These are phyloP conservation scores for Umbelopsis ramanniana DNA, from an alignment of 192 early-diverging fungal genomes.

Conservation along the genomic window DNA sequence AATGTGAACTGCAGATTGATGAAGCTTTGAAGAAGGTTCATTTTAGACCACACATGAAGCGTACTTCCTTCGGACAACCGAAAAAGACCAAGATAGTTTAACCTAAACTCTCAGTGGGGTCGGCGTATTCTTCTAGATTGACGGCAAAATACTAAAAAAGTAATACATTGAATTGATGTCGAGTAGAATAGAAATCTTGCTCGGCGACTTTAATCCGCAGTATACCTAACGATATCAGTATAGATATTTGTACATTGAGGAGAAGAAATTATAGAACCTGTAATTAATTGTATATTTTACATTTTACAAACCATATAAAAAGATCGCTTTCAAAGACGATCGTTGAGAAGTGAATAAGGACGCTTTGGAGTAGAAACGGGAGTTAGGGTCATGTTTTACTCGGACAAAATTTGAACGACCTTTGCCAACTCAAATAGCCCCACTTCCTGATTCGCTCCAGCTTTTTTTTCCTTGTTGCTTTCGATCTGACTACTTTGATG, in stretches of 20 bases:
- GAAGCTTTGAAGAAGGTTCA: slow-evolving; percentile 25
- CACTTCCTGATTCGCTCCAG: background rate
- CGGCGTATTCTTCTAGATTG: background rate
- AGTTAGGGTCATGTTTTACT: background rate
- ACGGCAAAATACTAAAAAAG: background rate
- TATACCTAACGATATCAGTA: background rate
- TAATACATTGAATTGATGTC: background rate
- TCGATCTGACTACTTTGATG: background rate
- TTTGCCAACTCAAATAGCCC: background rate
- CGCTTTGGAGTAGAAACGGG: background rate
- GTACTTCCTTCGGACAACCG: background rate
- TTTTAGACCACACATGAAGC: background rate
- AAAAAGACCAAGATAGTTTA: background rate
- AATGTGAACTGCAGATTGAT: slow-evolving; percentile 40
- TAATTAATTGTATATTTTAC: background rate
- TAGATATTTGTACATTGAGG: background rate
- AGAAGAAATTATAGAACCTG: background rate
- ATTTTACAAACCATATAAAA: background rate
- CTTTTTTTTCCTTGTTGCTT: background rate
- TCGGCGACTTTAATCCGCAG: background rate
- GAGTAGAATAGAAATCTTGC: background rate
- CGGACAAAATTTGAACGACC: slow-evolving; percentile 6
- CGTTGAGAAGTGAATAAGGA: background rate
- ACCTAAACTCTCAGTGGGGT: background rate
- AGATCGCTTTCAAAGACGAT: background rate